phyloP scores from a whole-genome alignment of 1,284 basidiomycete species.

The Thecaphora frezii region DNA sequence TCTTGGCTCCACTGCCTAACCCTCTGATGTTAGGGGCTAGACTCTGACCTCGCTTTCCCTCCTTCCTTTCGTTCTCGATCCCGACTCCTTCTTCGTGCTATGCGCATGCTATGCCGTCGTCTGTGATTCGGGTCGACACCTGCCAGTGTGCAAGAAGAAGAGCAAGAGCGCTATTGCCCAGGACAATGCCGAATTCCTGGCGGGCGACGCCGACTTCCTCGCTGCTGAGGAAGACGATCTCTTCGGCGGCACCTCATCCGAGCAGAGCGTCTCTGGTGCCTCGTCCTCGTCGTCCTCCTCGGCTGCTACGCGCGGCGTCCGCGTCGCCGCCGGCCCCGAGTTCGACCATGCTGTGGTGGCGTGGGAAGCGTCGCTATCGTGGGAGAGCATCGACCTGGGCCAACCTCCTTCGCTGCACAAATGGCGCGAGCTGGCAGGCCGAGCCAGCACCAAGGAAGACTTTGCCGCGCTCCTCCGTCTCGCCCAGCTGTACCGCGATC shows the following conservation, averaged over 20 bases:
- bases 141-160: slow-evolving; percentile 19
- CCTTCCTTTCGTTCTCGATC: too few relatives aligned
- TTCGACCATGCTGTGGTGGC: slow-evolving; percentile 4
- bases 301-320: slow-evolving; percentile 3
- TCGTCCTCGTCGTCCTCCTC: slow-evolving; percentile 4
- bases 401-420: slow-evolving; percentile 7
- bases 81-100: too few relatives aligned
- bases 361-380: slow-evolving; percentile 5
- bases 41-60: too few relatives aligned
- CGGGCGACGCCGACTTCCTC: slow-evolving; percentile 11
- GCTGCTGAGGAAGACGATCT: slow-evolving; percentile 20
- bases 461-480: slow-evolving; percentile 11
- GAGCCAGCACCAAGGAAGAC: slow-evolving; percentile 8
- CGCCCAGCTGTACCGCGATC: slow-evolving; percentile 22
- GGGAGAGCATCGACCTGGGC: slow-evolving; percentile 13
- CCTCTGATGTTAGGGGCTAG: too few relatives aligned
- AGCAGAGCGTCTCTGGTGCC: slow-evolving; percentile 1
- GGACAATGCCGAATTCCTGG: neutral
- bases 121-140: neutral
- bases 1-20: too few relatives aligned
- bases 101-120: too few relatives aligned
- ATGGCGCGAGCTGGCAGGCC: slow-evolving; percentile 11
- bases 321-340: slow-evolving; percentile 2
- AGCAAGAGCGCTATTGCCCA: slow-evolving; percentile 6
- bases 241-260: slow-evolving; percentile 11